Evolutionary conservation across 2,329 filamentous ascomycete species (phyloP).

Genomic region (Cercospora brassicicola): DNA sequence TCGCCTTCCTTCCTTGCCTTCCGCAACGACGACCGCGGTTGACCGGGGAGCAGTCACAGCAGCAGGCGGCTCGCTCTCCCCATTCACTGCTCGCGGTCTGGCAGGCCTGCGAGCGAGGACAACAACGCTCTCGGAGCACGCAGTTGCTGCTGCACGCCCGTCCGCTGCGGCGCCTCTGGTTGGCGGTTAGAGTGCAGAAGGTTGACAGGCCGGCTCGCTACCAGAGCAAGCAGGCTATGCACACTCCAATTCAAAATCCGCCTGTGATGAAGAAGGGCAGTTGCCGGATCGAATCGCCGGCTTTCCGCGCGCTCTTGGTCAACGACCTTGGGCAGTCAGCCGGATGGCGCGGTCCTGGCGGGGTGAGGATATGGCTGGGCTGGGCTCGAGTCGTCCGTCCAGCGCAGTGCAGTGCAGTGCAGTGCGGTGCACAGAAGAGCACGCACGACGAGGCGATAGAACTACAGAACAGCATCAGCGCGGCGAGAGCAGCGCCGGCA

Average conservation of each 20-base stretch:
- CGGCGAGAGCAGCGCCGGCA: constrained; percentile 5
- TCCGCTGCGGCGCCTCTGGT: constrained; percentile 20
- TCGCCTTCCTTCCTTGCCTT: not conserved
- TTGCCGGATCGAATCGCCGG: constrained; percentile 16
- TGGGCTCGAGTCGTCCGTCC: constrained; percentile 1
- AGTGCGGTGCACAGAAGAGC: not conserved
- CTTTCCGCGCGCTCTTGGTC: constrained; percentile 14
- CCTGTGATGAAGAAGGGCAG: constrained; percentile 12
- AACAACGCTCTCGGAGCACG: not conserved
- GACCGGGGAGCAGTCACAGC: not conserved
- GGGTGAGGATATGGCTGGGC: constrained; percentile 4
- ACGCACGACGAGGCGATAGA: not conserved
- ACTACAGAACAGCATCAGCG: not conserved
- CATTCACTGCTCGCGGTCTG: not conserved
- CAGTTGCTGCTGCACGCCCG: constrained; percentile 16
- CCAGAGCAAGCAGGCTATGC: constrained; percentile 19
- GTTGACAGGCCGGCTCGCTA: constrained; percentile 28
- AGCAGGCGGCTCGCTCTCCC: not conserved
- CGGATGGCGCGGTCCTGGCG: constrained; percentile 3
- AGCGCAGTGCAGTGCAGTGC: not conserved
- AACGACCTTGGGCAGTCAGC: not conserved
- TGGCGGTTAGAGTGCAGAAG: constrained; percentile 23
- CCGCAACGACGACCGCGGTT: not conserved
- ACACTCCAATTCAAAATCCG: constrained; percentile 14
- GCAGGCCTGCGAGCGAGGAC: not conserved